Base-by-base conservation (phyloP, 140 eudicot genomes). In the Anethum foeniculum region DNA sequence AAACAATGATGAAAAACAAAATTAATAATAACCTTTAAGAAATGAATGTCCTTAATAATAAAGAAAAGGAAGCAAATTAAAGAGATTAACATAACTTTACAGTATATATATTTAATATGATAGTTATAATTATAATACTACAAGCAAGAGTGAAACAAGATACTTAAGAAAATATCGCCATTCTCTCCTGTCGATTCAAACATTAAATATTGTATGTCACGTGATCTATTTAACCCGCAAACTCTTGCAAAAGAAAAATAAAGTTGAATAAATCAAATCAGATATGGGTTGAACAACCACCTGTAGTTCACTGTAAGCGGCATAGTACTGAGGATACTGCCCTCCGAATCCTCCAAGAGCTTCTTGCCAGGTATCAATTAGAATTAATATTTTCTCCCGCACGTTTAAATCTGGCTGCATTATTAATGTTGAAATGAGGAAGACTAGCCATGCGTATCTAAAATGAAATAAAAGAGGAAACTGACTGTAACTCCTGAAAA, bases 281-380 rank as follows among this genome's bases (percentile, higher is more conserved):
- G 62, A 25, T 28, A 65, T 15, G 77, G 34, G 32, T 44, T 46
- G 28, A 34, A 28, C 77, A 71, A 82, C 84, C 87, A 94, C 98
- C 94, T 86, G 87, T 51, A 94, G 76, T 75, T 94, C 98, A 41
- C 85, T 82, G 83, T 94, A 92, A 71, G 97, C 90, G 49, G 89
- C 88, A 76, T 87, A 83, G 85, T 83, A 94, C 67, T 94, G 98
- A 74, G 96, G 94, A 88, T 83, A 90, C 80, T 85, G 89, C 85
- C 94, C 97, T 74, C 88, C 80, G 38, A 83, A 87, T 25, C 97
- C 98, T 30, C 96, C 96, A 32, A 94, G 83, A 80, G 97, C 98
- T 85, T 90, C 97, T 90, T 94, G 96, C 98, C 98, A 94, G 25
- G 98, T 85, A 81, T 94, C 92, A 62, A 94, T 83, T 85, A 94